Evolutionary conservation across 2,329 filamentous ascomycete species (phyloP), one percentile per base, ranked within the genome.

Genomic region (Fusarium fracticaudum): DNA sequence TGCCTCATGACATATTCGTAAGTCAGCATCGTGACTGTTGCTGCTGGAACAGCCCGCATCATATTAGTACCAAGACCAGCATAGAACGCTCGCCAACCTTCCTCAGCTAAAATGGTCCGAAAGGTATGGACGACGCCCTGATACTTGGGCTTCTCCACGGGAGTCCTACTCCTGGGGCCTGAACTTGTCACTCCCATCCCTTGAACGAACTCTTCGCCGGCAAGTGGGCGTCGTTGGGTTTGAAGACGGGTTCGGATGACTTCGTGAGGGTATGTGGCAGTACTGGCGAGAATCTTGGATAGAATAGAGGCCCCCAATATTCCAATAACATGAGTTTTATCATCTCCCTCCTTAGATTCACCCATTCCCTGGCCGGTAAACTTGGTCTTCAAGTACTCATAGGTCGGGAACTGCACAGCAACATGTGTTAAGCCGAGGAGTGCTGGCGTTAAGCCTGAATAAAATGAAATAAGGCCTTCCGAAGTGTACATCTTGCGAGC

Each of bases 1-100:
- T 84, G 81, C 60, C 86, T 84, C 89, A 91, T 91, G 57, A 87
- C 84, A 77, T 92, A 96, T 84, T 99, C 96, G 80, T 98, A 99
- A 18, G 96, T 98, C 80, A 98, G 87, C 92, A 99, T 97, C 7
- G 96, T 99, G 33, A 97, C 98, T 79, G 97, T 97, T 26, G 96
- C 96, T 29, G 96, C 95, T 38, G 96, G 96, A 18, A 99, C 92
- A 13, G 96, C 96, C 64, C 96, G 90, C 87, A 98, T 94, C 91
- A 99, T 94, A 84, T 99, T 99, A 55, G 96, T 98, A 43, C 96
- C 96, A 87, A 99, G 94, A 41, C 96, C 96, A 31, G 95, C 96
- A 81, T 99, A 99, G 79, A 99, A 98, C 8, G 96, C 96, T 71
- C 93, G 89, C 95, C 96, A 98, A 12, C 96, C 96, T 83, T 99